Conservation (phyloP, 2,329 filamentous ascomycete species). For the Didymella sp. region DNA sequence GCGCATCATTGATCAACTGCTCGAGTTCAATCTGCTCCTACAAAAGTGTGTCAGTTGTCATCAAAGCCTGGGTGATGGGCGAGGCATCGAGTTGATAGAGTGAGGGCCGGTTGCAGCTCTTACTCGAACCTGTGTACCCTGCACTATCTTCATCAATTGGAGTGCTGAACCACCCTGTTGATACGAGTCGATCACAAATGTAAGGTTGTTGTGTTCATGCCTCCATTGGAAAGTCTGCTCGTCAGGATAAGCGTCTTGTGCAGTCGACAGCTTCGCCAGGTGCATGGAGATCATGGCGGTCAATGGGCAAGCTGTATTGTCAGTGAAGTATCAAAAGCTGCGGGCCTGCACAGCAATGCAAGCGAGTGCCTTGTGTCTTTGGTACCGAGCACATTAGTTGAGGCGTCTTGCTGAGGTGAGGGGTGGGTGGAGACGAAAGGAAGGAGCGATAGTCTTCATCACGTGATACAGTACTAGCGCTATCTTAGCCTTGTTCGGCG, state of each 20-base stretch:
- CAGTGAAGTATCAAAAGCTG: slow-evolving; percentile 21
- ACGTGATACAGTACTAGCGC: slow-evolving; percentile 29
- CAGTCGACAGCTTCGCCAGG: slow-evolving; percentile 44
- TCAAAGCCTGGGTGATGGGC: background rate
- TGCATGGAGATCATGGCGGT: slow-evolving; percentile 40
- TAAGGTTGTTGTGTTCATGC: slow-evolving; percentile 43
- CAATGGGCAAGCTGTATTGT: slow-evolving; percentile 15
- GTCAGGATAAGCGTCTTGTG: slow-evolving; percentile 40
- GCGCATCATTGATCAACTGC: slow-evolving; percentile 28
- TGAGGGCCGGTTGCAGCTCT: slow-evolving; percentile 19
- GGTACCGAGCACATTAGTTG: background rate
- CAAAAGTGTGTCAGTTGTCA: slow-evolving; percentile 18
- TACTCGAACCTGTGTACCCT: slow-evolving; percentile 55
- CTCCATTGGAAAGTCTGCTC: slow-evolving; percentile 46
- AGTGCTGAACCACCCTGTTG: slow-evolving; percentile 31
- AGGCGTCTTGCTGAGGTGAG: slow-evolving; percentile 1
- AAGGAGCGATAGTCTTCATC: slow-evolving; percentile 26
- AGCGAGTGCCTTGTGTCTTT: background rate
- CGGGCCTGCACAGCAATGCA: background rate
- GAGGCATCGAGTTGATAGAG: background rate
- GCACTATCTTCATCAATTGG: slow-evolving; percentile 50
- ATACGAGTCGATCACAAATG: slow-evolving; percentile 44
- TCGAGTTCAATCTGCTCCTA: slow-evolving; percentile 38
- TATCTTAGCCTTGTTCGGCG: slow-evolving; percentile 19
- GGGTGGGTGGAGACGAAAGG: slow-evolving; percentile 13